Base-by-base conservation (phyloP, 805 yeast genomes). In the Kodamaea leandrae region DNA sequence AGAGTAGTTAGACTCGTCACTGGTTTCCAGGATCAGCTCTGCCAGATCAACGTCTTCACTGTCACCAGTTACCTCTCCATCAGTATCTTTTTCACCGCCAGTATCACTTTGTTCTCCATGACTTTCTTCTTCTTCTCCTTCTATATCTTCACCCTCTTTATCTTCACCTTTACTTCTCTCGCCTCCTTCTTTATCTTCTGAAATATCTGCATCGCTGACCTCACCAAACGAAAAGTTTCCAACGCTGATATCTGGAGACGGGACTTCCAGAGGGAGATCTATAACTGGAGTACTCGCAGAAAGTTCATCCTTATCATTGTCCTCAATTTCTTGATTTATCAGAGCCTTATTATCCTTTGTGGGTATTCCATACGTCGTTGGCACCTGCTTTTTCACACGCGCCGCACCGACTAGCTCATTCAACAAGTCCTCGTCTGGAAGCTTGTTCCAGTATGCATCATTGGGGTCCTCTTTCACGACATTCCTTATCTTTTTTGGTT, bases 381-480 rank as follows among this genome's bases (percentile, higher is more conserved):
- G 33, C 8, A 12, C 21, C 21, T 17, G 20, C 4, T 8, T 30
- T 17, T 16, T 30, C 21, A 18, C 21, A 4, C 33, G 20, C 6
- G 33, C 36, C 9, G 32, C 52, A 13, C 45, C 49, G 44, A 44
- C 37, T 10, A 48, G 42, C 32, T 45, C 50, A 23, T 39, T 42
- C 15, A 43, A 46, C 19, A 55, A 45, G 25, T 49, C 51, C 9
- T 45, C 48, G 36, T 54, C 61, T 3, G 60, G 58, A 10, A 48
- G 38, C 35, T 53, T 51, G 19, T 52, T 37, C 58, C 56, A 55
- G 28, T 56, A 55, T n/a, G 48, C 56, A 37, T 51, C 56, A 37
- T 55, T 54, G 13, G 52, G 53, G 32, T 53, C 57, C 6, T 41
- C 28, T 43, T 28, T 35, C 32, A 17, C 13, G 27, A 4, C 15